Conservation (phyloP, 306 rosid genomes). For the Hippophae rhamnoides region DNA sequence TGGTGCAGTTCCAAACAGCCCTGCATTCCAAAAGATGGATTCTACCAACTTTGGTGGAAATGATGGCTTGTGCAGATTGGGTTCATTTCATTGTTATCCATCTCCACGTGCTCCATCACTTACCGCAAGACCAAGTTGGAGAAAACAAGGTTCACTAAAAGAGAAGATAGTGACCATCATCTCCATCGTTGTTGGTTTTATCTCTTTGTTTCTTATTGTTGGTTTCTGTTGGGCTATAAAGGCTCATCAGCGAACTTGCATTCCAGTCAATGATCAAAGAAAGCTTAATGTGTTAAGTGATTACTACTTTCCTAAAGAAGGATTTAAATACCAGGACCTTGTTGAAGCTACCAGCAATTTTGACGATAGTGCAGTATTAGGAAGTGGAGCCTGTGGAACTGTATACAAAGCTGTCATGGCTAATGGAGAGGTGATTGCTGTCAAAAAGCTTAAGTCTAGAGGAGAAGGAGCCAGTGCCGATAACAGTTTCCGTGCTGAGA, state of each 20-base stretch:
- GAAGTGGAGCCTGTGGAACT: conserved; percentile 88
- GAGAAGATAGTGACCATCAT: conserved; percentile 48
- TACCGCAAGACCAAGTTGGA: conserved; percentile 36
- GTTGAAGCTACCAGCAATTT: conserved; percentile 69
- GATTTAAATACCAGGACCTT: conserved; percentile 73
- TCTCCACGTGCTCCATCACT: conserved; percentile 20
- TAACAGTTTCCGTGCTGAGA: conserved; percentile 73
- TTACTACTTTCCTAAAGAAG: conserved; percentile 76
- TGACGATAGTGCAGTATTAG: conserved; percentile 47
- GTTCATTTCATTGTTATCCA: conserved; percentile 37
- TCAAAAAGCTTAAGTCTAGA: conserved; percentile 63
- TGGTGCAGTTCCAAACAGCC: conserved; percentile 64
- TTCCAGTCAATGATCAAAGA: conserved; percentile 38
- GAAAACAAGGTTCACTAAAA: conserved; percentile 34
- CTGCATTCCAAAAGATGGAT: conserved; percentile 64
- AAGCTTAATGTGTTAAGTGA: conserved; percentile 38
- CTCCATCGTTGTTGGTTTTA: conserved; percentile 38
- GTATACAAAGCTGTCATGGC: conserved; percentile 76
- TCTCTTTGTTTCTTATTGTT: conserved; percentile 44
- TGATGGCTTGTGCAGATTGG: conserved; percentile 54
- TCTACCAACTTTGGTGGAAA: conserved; percentile 62
- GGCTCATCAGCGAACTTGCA: conserved; percentile 29
- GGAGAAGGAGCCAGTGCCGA: conserved; percentile 65
- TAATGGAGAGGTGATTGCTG: conserved; percentile 60
- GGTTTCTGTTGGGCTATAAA: conserved; percentile 44